Evolutionary conservation across 805 yeast genomes (phyloP), one percentile per base, ranked within the genome.

Genomic region (Hanseniaspora thailandica): DNA sequence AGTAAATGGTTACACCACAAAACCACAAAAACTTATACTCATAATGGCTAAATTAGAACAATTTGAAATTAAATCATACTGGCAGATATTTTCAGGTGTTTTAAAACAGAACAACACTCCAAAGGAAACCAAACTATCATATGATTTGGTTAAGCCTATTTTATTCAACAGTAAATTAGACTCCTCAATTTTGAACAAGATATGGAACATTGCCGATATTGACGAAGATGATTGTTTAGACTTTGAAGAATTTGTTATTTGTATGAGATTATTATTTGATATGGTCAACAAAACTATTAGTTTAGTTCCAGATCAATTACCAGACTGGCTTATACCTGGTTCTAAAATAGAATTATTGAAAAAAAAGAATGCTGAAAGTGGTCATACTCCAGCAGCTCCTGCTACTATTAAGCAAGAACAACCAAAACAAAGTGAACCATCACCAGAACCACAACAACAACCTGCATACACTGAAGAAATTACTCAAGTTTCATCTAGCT

Each of bases 191-290:
- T 73, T 93, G 59, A 81, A 86, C 41, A 76, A 78, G 64, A 80
- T 93, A 43, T 93, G 98, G 98, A 86, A 86, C 61, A 69, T 93
- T 47, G 82, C 90, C 2, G 99, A 93, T 66, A 86, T 90, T 54
- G 98, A 93, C 67, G 79, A 80, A 44, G 98, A 93, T 67, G 96
- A 96, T 10, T 72, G 74, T 59, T 74, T 93, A 61, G 99, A 93
- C 68, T 93, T 93, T 66, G 99, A 93, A 69, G 99, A 93, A 70
- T 93, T 93, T 67, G 93, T 97, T 64, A 86, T 93, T 58, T 90
- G 97, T 50, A 93, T 93, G 99, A 76, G 97, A 60, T 75, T 93
- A 54, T 86, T 90, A 44, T 93, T 88, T 64, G 98, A 93, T 65
- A 67, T 84, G 64, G 90, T 93, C 52, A 89, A 93, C 66, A 86